phyloP scores from a whole-genome alignment of 805 yeast genomes.

The Barnettozyma sucrosica region DNA sequence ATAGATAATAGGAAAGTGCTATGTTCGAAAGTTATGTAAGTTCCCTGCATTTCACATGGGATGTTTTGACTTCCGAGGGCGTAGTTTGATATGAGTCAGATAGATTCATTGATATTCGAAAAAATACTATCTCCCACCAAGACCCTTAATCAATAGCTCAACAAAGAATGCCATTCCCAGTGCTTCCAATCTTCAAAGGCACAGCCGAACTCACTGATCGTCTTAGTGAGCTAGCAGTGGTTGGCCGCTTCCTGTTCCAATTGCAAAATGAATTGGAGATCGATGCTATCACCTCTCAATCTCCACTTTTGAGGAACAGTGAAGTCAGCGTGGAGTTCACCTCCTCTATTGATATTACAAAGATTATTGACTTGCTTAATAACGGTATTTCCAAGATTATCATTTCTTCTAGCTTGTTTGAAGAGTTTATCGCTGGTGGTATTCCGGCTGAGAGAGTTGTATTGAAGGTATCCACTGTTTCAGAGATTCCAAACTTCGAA shows the following conservation, averaged over 20 bases:
- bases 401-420: constrained; percentile 28
- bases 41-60: no score
- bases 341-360: constrained; percentile 30
- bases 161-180: constrained; percentile 32
- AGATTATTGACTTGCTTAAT: constrained; percentile 51
- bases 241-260: constrained; percentile 26
- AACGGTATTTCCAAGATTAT: constrained; percentile 50
- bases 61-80: no score
- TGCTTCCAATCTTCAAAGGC: constrained; percentile 29
- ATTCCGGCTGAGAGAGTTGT: constrained; percentile 37
- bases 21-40: no score
- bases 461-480: constrained; percentile 7
- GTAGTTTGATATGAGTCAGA: background rate
- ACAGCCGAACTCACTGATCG: constrained; percentile 8
- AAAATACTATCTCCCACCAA: background rate
- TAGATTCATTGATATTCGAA: background rate
- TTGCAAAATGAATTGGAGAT: constrained; percentile 18
- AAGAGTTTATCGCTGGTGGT: constrained; percentile 37
- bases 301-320: constrained; percentile 13
- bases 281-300: constrained; percentile 16
- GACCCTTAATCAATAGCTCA: background rate
- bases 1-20: background rate
- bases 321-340: constrained; percentile 25
- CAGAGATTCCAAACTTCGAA: constrained; percentile 7
- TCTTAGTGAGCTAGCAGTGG: constrained; percentile 16